phyloP scores from a whole-genome alignment of 768 basidiomycete species.

The Mycena vulgaris region DNA sequence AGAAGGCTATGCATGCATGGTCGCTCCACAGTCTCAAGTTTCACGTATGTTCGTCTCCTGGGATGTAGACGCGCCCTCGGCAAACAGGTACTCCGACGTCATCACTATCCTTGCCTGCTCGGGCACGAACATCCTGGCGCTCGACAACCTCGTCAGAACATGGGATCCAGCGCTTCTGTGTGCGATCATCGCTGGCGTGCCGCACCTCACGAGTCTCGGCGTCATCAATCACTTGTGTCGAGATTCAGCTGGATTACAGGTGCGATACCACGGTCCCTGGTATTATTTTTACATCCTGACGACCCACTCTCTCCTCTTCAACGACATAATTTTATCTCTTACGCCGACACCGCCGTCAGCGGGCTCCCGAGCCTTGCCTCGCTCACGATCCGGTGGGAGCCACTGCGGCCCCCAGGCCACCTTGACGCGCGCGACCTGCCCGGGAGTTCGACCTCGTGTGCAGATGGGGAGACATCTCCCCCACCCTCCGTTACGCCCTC shows the following conservation, averaged over 20 bases:
- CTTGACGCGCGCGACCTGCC: not conserved
- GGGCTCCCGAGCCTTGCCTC: not conserved
- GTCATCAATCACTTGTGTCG: not conserved
- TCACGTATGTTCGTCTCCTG: not conserved
- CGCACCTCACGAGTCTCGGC: not conserved
- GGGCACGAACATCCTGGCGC: not conserved
- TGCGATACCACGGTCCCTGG: not conserved
- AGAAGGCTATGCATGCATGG: not conserved
- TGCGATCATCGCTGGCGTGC: not conserved
- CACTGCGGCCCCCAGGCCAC: not conserved
- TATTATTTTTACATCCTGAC: not conserved
- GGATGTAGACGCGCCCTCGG: not conserved
- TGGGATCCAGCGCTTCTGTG: conserved; percentile 2
- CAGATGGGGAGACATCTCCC: not conserved
- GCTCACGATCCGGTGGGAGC: not conserved
- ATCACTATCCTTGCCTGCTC: not conserved
- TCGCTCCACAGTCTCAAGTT: not conserved
- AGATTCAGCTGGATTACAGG: not conserved
- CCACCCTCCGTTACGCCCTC: not conserved
- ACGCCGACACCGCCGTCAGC: not conserved
- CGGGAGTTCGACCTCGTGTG: conserved; percentile 2
- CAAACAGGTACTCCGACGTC: too few species aligned
- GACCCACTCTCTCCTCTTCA: not conserved
- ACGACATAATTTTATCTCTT: not conserved
- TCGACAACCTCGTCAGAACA: not conserved